phyloP scores from a whole-genome alignment of 192 early-diverging fungal species.

The Backusella psychrophila region DNA sequence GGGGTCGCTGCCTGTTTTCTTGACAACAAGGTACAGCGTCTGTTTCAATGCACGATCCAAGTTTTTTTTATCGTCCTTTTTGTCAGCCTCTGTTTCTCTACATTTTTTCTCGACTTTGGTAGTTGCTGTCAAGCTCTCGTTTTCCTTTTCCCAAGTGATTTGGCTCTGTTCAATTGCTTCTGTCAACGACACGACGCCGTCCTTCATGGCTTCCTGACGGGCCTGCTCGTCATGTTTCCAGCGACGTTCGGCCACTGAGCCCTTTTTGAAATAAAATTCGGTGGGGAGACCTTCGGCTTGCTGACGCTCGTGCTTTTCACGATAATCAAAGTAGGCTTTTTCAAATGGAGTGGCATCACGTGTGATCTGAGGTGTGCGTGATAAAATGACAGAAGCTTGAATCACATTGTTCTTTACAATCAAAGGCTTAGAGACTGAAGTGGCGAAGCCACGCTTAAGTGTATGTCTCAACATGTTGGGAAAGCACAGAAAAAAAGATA shows the following conservation, averaged over 20 bases:
- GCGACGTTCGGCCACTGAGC: conserved; percentile 61
- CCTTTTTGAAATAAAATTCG: conserved; percentile 81
- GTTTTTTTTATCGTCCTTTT: conserved; percentile 59
- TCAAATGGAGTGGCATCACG: conserved; percentile 62
- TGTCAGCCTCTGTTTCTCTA: conserved; percentile 64
- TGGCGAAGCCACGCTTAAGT: conserved; percentile 12
- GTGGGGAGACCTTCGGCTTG: conserved; percentile 55
- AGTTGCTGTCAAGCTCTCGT: not conserved
- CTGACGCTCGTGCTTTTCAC: conserved; percentile 55
- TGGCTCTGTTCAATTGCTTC: conserved; percentile 13
- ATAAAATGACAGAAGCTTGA: conserved; percentile 62
- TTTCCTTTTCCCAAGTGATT: conserved; percentile 5
- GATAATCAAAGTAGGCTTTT: conserved; percentile 66
- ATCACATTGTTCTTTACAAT: conserved; percentile 43
- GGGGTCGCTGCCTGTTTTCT: conserved; percentile 40
- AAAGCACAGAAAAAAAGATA: not conserved
- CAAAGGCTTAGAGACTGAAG: conserved; percentile 19
- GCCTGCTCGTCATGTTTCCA: conserved; percentile 53
- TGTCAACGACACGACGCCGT: conserved; percentile 9
- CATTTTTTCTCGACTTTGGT: conserved; percentile 52
- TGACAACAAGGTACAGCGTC: conserved; percentile 82
- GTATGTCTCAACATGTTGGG: not conserved
- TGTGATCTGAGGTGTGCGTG: conserved; percentile 66
- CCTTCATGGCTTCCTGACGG: conserved; percentile 25
- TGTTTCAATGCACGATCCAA: conserved; percentile 74